Evolutionary conservation across 768 basidiomycete genomes (phyloP), one percentile per base, ranked within the genome.

Genomic region (Dioszegia aurantiaca): DNA sequence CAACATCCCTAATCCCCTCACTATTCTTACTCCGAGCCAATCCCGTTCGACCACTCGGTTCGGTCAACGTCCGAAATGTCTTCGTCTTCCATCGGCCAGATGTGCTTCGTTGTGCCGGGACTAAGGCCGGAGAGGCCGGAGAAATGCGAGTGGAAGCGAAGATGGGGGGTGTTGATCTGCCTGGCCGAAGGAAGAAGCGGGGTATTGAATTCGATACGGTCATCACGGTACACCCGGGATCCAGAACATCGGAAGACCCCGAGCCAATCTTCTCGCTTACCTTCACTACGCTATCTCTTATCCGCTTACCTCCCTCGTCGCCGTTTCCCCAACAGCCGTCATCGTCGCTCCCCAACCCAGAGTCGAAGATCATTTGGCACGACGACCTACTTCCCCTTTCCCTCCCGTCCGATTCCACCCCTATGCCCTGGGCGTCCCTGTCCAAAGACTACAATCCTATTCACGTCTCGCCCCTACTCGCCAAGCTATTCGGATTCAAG

Each of bases 371-470:
- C 1, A 16, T n/a, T 9, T 55, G 42, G 54, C 24, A 43, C 17
- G 2, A 55, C 36, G 64, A 66, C 39, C 61, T 61, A 6, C 14
- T 27, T 11, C 51, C 37, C 3, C 51, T 53, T 1, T 40, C 39
- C 16, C 36, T 53, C 19, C 37, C 51, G 2, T 21, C 51, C 51
- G 8, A n/a, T 14, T n/a, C 8, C 24, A 19, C 16, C 12, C 51
- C 51, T 5, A 11, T 53, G 17, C 11, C 21, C 21, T 67, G 65
- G 65, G 62, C 65, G 4, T 6, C 33, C 1, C 45, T 67, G 4
- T 67, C 56, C 4, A 61, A 60, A 42, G 65, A 67, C 36, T 67
- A 64, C 55, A 67, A 67, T 37, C 65, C 62, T 3, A 67, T 67
- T 27, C 65, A 67, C 37, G 43, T 59, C 8, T 59, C 54, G 9